Conservation (phyloP, 208 protist species). For the Herpetomonas samuelpessoai region DNA sequence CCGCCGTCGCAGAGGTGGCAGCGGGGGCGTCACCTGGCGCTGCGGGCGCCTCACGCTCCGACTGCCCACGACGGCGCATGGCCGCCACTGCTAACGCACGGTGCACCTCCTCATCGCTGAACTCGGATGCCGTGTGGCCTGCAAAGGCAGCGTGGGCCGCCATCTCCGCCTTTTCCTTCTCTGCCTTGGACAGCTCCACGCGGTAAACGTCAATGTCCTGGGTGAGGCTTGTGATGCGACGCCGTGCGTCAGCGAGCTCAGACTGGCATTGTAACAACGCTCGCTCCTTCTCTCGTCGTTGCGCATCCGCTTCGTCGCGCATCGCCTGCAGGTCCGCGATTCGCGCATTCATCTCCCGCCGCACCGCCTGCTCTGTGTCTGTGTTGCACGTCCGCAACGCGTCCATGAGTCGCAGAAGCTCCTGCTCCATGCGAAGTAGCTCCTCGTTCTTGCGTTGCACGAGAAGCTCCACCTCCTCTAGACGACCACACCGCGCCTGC, state of each 20-base stretch:
- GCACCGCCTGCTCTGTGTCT: conserved; percentile 78
- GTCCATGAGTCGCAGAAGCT: conserved; percentile 60
- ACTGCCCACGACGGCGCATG: conserved; percentile 27
- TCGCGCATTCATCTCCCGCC: conserved; percentile 63
- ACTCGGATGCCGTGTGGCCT: conserved; percentile 37
- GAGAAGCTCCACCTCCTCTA: conserved; percentile 52
- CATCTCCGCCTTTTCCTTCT: conserved; percentile 38
- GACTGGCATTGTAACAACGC: conserved; percentile 42
- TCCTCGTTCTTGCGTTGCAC: conserved; percentile 64
- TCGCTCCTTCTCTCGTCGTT: conserved; percentile 58
- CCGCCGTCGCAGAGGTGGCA: background rate
- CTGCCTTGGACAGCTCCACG: conserved; percentile 41
- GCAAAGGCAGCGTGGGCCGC: conserved; percentile 33
- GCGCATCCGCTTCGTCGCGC: conserved; percentile 59
- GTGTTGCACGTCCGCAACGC: conserved; percentile 71
- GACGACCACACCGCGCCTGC: conserved; percentile 36
- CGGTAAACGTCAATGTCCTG: conserved; percentile 50
- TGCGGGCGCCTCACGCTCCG: background rate
- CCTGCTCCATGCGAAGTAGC: conserved; percentile 45
- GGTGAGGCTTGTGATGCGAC: conserved; percentile 31
- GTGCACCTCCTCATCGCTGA: conserved; percentile 67
- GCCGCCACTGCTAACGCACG: conserved; percentile 67
- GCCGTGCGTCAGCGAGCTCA: conserved; percentile 43
- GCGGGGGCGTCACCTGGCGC: background rate
- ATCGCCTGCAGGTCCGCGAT: conserved; percentile 66